Conservation (phyloP, 192 early-diverging fungal species). For the Podila epicladia region DNA sequence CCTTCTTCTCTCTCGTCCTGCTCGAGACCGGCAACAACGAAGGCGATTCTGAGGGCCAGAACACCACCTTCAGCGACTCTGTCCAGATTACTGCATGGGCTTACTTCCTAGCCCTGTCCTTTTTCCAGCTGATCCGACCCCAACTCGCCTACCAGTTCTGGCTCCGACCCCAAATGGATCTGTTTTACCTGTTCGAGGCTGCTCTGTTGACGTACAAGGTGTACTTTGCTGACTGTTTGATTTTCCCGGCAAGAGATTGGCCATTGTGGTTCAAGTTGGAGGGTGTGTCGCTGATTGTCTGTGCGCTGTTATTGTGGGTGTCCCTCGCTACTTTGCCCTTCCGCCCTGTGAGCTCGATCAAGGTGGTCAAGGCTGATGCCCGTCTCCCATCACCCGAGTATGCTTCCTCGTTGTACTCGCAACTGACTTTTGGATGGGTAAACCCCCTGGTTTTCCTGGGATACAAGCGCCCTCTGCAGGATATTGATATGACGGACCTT, state of each 20-base stretch:
- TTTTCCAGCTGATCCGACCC: constrained; percentile 17
- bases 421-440: constrained; percentile 50
- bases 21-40: constrained; percentile 6
- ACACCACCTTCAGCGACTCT: neutral
- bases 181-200: constrained; percentile 27
- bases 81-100: constrained; percentile 22
- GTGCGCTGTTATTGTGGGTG: constrained; percentile 19
- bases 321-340: constrained; percentile 29
- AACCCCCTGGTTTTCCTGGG: constrained; percentile 59
- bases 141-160: constrained; percentile 28
- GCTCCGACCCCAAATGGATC: constrained; percentile 43
- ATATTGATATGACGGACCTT: constrained; percentile 68
- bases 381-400: constrained; percentile 40
- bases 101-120: constrained; percentile 22
- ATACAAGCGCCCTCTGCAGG: constrained; percentile 61
- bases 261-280: constrained; percentile 32
- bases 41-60: neutral
- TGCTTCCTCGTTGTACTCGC: constrained; percentile 43
- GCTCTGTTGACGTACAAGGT: constrained; percentile 6
- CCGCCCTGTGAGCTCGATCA: neutral
- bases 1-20: constrained; percentile 22
- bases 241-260: constrained; percentile 12
- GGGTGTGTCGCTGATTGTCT: constrained; percentile 5
- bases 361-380: constrained; percentile 14
- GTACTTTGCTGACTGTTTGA: constrained; percentile 11